A percentile compares a stretch with the other conserved stretches of the same genome.
phyloP scores from a whole-genome alignment of 202 grass and related monocot genomes.

The Saccharum hybrid region DNA sequence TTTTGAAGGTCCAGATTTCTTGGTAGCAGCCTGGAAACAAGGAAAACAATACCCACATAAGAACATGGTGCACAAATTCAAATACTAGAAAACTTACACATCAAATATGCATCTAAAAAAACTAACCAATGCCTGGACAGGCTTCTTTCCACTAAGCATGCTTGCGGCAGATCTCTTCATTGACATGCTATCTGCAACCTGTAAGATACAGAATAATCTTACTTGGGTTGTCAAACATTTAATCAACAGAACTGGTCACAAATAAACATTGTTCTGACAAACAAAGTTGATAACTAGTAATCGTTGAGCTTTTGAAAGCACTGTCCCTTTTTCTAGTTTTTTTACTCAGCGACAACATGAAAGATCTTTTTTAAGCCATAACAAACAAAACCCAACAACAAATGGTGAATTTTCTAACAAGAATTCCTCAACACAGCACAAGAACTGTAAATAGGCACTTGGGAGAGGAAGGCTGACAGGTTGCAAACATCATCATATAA shows the following conservation, averaged over 20 bases:
- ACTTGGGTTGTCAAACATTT: conserved; percentile 16
- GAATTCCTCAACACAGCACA: neutral
- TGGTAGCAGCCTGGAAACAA: conserved; percentile 58
- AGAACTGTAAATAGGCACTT: neutral
- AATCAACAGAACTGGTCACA: neutral
- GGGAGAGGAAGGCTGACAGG: neutral
- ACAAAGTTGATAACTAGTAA: neutral
- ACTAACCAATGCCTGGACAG: conserved; percentile 63
- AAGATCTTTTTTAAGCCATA: neutral
- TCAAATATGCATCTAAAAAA: conserved; percentile 35
- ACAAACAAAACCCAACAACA: neutral
- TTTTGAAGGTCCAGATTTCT: conserved; percentile 79
- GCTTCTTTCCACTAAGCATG: conserved; percentile 97
- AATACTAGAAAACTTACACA: conserved; percentile 41
- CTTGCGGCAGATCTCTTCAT: conserved; percentile 95
- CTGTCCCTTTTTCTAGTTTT: neutral
- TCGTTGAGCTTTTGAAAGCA: neutral
- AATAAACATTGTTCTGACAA: conserved; percentile 6
- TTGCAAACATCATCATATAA: neutral
- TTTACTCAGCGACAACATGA: neutral
- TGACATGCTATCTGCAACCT: conserved; percentile 69
- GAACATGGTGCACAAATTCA: conserved; percentile 34
- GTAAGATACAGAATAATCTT: conserved; percentile 36
- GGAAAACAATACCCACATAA: conserved; percentile 30
- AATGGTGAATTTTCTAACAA: neutral